Evolutionary conservation across 2,329 filamentous ascomycete species (phyloP).

Genomic region (Lasiodiplodia sp.): DNA sequence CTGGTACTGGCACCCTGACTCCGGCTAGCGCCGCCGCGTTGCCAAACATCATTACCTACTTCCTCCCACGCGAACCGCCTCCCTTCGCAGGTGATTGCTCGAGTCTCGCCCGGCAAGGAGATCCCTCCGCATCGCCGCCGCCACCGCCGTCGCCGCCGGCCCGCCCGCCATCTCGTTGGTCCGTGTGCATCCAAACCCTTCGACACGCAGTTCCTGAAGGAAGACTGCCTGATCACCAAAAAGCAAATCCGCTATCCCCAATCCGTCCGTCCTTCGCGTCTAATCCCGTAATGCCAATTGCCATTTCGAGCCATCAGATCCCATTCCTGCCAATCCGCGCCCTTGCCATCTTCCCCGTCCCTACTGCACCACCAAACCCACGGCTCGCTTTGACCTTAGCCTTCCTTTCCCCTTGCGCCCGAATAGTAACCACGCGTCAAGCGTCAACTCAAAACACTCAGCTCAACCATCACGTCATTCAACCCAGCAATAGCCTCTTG

Average conservation of each 20-base stretch:
- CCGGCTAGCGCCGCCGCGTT: conserved; percentile 1
- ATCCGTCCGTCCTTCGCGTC: background rate
- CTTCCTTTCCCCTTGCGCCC: no score
- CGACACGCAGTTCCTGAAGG: background rate
- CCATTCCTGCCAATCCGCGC: no score
- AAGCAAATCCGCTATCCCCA: background rate
- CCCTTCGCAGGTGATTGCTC: background rate
- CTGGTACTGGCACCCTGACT: background rate
- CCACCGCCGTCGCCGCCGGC: background rate
- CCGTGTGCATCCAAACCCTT: background rate
- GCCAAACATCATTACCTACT: conserved; percentile 21
- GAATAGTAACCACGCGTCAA: background rate
- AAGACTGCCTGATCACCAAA: background rate
- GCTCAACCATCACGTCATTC: background rate
- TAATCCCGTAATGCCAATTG: background rate
- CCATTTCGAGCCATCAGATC: background rate
- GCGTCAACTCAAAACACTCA: background rate
- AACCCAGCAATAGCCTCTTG: background rate
- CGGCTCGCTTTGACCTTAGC: background rate
- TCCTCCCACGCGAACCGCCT: conserved; percentile 6
- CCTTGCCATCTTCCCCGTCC: background rate
- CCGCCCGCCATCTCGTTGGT: background rate
- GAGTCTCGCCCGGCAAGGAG: background rate
- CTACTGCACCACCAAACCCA: background rate
- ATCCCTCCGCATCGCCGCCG: background rate